phyloP scores from a whole-genome alignment of 805 yeast genomes.

The Spathaspora girioi region DNA sequence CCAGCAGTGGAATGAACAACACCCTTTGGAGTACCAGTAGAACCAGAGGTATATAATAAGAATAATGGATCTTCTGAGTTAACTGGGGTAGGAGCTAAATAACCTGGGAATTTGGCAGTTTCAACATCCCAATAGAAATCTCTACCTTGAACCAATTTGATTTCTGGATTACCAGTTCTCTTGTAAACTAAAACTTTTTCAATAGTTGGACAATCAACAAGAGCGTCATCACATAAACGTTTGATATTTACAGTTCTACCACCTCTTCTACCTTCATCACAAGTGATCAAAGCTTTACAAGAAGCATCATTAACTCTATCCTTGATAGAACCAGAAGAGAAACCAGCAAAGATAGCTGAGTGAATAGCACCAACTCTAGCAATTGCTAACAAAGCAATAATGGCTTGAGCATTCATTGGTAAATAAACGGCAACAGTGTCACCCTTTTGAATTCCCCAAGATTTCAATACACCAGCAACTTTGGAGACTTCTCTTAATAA shows the following conservation, averaged over 20 bases:
- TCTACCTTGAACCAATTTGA: conserved; percentile 51
- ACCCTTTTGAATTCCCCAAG: conserved; percentile 71
- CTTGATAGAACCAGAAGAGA: conserved; percentile 65
- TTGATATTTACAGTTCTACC: conserved; percentile 78
- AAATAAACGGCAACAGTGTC: conserved; percentile 83
- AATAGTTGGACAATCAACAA: conserved; percentile 62
- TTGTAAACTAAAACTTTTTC: conserved; percentile 66
- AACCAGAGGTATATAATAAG: conserved; percentile 80
- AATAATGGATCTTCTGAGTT: conserved; percentile 79
- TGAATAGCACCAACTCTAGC: conserved; percentile 80
- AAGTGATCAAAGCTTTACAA: conserved; percentile 69
- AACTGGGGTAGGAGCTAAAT: conserved; percentile 71
- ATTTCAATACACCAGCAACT: conserved; percentile 64
- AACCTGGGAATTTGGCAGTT: conserved; percentile 59
- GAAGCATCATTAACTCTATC: conserved; percentile 73
- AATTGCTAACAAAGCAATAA: conserved; percentile 72
- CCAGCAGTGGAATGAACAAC: conserved; percentile 82
- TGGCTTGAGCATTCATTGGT: conserved; percentile 84
- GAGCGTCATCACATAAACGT: conserved; percentile 79
- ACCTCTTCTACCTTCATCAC: conserved; percentile 82
- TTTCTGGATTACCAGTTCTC: conserved; percentile 62
- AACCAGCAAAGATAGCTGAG: conserved; percentile 84
- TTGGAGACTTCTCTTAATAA: conserved; percentile 66
- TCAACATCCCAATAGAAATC: conserved; percentile 81
- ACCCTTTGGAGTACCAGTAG: conserved; percentile 89